Percentiles rank a stretch among this genome's conserved stretches.
phyloP scores from a whole-genome alignment of 306 rosid species.

The Sicyos edulis region DNA sequence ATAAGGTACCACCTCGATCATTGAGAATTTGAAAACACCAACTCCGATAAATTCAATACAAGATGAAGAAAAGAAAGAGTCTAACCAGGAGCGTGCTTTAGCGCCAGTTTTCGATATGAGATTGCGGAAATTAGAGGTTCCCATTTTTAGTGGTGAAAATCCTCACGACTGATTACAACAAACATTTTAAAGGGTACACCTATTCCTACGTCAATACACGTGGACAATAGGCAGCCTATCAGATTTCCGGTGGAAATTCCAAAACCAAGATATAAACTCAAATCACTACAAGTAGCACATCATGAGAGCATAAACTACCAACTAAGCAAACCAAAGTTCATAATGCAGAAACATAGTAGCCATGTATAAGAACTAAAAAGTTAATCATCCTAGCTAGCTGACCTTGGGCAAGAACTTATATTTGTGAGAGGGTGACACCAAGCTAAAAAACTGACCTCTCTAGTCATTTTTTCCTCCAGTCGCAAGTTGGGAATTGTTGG shows the following conservation, averaged over 20 bases:
- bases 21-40: too few species aligned
- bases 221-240: too few species aligned
- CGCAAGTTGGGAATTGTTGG: slow-evolving; percentile 46
- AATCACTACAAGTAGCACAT: not conserved
- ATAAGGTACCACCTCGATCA: too few species aligned
- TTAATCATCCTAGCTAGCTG: not conserved
- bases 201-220: too few species aligned
- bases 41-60: too few species aligned
- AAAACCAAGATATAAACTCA: not conserved
- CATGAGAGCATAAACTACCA: not conserved
- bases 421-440: not conserved
- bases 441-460: slow-evolving; percentile 45
- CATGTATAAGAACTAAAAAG: not conserved
- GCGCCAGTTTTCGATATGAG: too few species aligned
- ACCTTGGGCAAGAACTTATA: not conserved
- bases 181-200: too few species aligned
- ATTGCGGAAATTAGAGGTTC: too few species aligned
- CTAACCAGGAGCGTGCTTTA: too few species aligned
- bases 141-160: too few species aligned
- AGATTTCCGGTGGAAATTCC: not conserved
- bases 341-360: not conserved
- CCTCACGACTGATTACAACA: too few species aligned
- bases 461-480: slow-evolving; percentile 51
- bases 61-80: too few species aligned
- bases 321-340: not conserved